Percentiles rank a stretch among this genome's conserved stretches.
phyloP scores from a whole-genome alignment of 129 eudicot genomes.

The Smallanthus sonchifolius region DNA sequence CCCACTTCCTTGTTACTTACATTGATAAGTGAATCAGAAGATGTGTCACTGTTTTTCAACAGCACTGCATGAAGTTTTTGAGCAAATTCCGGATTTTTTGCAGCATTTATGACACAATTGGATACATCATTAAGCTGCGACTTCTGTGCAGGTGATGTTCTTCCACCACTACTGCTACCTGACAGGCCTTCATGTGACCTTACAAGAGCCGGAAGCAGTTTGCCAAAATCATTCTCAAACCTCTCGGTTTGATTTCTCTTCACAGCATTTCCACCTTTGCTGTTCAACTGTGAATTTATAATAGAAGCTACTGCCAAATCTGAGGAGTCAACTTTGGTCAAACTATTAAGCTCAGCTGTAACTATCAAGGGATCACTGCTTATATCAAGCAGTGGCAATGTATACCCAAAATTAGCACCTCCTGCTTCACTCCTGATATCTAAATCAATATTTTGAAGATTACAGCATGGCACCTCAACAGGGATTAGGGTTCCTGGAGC shows the following conservation, averaged over 20 bases:
- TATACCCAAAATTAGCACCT: constrained; percentile 28
- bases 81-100: constrained; percentile 70
- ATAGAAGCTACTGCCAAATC: constrained; percentile 34
- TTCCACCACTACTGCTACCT: constrained; percentile 28
- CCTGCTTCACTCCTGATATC: constrained; percentile 45
- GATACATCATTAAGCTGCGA: constrained; percentile 56
- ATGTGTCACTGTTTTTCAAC: constrained; percentile 43
- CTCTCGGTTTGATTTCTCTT: constrained; percentile 38
- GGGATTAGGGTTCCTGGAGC: constrained; percentile 98
- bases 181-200: constrained; percentile 36
- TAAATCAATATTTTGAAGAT: constrained; percentile 43
- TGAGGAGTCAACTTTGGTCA: constrained; percentile 29
- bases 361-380: constrained; percentile 28
- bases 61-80: constrained; percentile 57
- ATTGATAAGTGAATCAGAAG: constrained; percentile 40
- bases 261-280: constrained; percentile 20
- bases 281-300: constrained; percentile 23
- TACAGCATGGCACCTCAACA: constrained; percentile 68
- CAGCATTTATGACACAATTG: constrained; percentile 51
- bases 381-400: constrained; percentile 36
- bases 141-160: constrained; percentile 52
- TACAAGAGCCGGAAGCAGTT: constrained; percentile 38
- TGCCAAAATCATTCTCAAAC: constrained; percentile 47
- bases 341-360: constrained; percentile 30
- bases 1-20: constrained; percentile 26